Conservation (phyloP, 2,329 filamentous ascomycete genomes). For the Aspergillus tubingensis region DNA sequence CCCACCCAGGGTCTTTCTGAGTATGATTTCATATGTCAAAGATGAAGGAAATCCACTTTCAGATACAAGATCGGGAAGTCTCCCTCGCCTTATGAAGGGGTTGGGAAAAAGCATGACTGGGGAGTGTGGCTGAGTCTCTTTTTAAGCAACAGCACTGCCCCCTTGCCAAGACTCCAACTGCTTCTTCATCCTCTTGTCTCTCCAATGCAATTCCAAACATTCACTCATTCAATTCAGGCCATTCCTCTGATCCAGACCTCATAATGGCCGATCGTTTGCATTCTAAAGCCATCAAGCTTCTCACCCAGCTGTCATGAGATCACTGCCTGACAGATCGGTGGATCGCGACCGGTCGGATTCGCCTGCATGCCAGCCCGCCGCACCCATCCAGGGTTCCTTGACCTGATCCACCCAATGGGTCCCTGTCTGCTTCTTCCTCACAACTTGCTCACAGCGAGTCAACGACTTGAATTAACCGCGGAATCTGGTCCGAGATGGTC, state of each 20-base stretch:
- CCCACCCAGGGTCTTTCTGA: no score
- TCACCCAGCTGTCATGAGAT: no score
- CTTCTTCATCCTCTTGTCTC: neutral
- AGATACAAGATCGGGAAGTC: neutral
- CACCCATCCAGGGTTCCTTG: no score
- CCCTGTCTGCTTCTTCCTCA: no score
- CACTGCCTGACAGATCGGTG: no score
- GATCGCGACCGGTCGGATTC: no score
- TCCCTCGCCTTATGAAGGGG: neutral
- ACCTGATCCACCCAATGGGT: no score
- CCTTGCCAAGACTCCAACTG: neutral
- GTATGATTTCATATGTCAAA: no score
- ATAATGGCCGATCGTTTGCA: neutral
- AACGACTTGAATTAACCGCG: neutral
- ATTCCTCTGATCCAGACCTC: no score
- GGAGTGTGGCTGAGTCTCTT: slow-evolving; percentile 1
- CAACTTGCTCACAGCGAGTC: no score
- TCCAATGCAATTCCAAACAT: neutral
- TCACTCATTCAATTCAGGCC: neutral
- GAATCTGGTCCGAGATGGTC: neutral
- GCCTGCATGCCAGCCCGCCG: no score
- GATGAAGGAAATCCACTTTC: neutral
- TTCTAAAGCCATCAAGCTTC: no score
- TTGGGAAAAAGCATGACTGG: neutral
- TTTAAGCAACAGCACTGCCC: neutral